Conservation (phyloP, 2,329 filamentous ascomycete genomes). For the Colletotrichum acutatum region DNA sequence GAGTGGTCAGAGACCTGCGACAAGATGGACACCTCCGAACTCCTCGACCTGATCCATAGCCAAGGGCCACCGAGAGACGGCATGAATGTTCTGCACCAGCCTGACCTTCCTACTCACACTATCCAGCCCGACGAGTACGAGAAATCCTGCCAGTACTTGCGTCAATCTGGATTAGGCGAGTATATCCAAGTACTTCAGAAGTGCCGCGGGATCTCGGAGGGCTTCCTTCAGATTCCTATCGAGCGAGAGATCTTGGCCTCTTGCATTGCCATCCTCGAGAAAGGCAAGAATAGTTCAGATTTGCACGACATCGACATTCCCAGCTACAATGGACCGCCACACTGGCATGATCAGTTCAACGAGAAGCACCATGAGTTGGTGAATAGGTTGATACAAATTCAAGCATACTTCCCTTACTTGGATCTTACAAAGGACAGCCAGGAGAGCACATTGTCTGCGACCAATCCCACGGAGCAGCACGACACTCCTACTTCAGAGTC, state of each 20-base stretch:
- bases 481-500: neutral
- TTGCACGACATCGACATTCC: neutral
- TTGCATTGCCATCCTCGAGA: neutral
- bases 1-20: slow-evolving; percentile 19
- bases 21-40: slow-evolving; percentile 3
- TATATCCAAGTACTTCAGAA: slow-evolving; percentile 29
- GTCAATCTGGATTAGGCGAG: neutral
- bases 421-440: neutral
- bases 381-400: neutral
- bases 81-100: slow-evolving; percentile 33
- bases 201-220: slow-evolving; percentile 31
- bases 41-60: slow-evolving; percentile 21
- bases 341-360: neutral
- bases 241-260: slow-evolving; percentile 38
- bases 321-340: neutral
- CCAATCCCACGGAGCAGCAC: neutral
- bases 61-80: slow-evolving; percentile 30
- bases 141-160: slow-evolving; percentile 37
- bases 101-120: slow-evolving; percentile 40
- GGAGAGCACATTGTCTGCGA: neutral
- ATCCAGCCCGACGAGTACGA: slow-evolving; percentile 36
- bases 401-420: neutral
- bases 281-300: neutral
- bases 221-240: slow-evolving; percentile 41
- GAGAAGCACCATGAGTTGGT: neutral